These are phyloP conservation scores for Macroventuria anomochaeta DNA, from an alignment of 2,329 filamentous ascomycete genomes.

Conservation along the genomic window DNA sequence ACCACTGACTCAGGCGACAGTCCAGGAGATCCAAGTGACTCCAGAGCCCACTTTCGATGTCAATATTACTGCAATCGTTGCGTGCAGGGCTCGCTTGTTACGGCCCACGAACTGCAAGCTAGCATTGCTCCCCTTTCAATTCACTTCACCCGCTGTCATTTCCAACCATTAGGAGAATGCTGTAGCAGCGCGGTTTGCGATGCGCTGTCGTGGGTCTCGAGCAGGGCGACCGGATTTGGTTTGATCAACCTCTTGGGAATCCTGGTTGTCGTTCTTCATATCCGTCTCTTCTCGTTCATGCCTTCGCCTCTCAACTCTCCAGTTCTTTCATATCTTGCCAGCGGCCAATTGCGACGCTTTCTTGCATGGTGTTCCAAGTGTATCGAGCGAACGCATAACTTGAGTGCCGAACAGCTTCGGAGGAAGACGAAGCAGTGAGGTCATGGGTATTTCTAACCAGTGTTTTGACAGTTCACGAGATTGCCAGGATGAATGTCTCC, in stretches of 20 bases:
- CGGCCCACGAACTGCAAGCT: not conserved
- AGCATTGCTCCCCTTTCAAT: not conserved
- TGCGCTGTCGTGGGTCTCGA: not conserved
- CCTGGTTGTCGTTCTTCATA: too few species aligned
- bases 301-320: not conserved
- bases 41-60: not conserved
- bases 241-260: not conserved
- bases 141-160: constrained; percentile 7
- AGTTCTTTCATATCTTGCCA: too few species aligned
- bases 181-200: not conserved
- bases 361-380: not conserved
- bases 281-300: not conserved
- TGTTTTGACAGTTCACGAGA: constrained; percentile 5
- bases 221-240: not conserved
- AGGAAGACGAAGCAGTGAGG: not conserved
- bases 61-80: not conserved
- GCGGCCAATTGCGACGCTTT: too few species aligned
- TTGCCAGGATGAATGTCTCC: constrained; percentile 12
- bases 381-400: not conserved
- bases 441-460: constrained; percentile 3
- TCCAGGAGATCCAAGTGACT: not conserved
- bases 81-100: not conserved
- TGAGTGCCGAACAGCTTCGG: not conserved
- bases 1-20: constrained; percentile 1
- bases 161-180: not conserved